Evolutionary conservation across 805 yeast genomes (phyloP), one percentile per base, ranked within the genome.

Genomic region (Metschnikowia aberdeeniae): DNA sequence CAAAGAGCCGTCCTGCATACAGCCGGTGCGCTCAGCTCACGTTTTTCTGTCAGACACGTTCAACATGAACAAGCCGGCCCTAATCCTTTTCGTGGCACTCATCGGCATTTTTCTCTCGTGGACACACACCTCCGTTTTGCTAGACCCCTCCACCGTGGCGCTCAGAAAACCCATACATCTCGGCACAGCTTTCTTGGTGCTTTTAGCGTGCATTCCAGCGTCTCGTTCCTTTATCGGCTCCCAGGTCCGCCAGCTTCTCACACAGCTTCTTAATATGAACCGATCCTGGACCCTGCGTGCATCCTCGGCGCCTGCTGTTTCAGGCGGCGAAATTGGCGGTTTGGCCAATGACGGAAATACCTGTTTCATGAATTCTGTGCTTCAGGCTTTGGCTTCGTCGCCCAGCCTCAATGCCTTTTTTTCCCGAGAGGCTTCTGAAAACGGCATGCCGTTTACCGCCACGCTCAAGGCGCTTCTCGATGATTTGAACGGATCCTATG

Each of bases 331-430:
- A 43, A 77, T 88, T 29, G 97, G 96, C 22, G 97, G 97, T 1
- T 73, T 90, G 31, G 76, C 78, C 47, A 90, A 90, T 61, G 96
- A 88, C 52, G 97, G 97, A 11, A 90, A 90, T 60, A 89, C 97
- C 0, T 90, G 97, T 63, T 90, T 90, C 57, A 89, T 89, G 95
- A 90, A 90, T 66, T 81, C 89, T 20, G 97, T 90, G 1, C 63
- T 90, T 24, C 97, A 90, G 62, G 77, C 86, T 13, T 66, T 89
- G 45, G 89, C 96, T 0, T 83, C 92, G 0, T 83, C 93, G 0
- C 72, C 75, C 22, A 77, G 81, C 30, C 67, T 89, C 31, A 54
- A 72, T 14, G 68, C 70, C 17, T 86, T 84, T 55, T 69, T 86
- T 37, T 77, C 79, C 34, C 64, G 69, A 7, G 66, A 66, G 44